phyloP scores from a whole-genome alignment of 1,284 basidiomycete species.

The Chiua sp. region DNA sequence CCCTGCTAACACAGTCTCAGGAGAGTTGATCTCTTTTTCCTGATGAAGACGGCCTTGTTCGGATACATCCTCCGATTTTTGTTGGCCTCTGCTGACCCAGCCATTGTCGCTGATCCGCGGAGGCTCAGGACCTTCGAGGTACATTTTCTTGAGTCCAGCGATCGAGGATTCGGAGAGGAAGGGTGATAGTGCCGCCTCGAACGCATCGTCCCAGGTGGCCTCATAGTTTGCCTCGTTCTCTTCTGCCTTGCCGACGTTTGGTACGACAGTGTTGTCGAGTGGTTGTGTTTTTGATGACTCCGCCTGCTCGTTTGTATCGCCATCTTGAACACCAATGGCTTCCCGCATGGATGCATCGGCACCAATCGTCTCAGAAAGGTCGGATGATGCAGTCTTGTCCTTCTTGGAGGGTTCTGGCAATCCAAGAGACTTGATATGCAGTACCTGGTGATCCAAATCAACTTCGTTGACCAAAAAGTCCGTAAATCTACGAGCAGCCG shows the following conservation, averaged over 20 bases:
- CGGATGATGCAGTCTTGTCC: slow-evolving; percentile 22
- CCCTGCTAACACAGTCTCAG: slow-evolving; percentile 41
- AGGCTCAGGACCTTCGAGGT: slow-evolving; percentile 76
- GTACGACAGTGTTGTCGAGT: background rate
- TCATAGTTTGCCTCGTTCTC: slow-evolving; percentile 33
- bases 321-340: slow-evolving; percentile 5
- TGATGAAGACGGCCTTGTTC: slow-evolving; percentile 23
- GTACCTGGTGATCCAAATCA: slow-evolving; percentile 75
- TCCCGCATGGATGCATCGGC: slow-evolving; percentile 4
- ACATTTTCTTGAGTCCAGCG: slow-evolving; percentile 70
- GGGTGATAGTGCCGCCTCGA: slow-evolving; percentile 58
- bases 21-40: slow-evolving; percentile 35
- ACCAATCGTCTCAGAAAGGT: slow-evolving; percentile 7
- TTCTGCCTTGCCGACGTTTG: slow-evolving; percentile 6
- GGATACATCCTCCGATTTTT: slow-evolving; percentile 34
- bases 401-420: slow-evolving; percentile 62
- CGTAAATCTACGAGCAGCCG: slow-evolving; percentile 71
- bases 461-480: slow-evolving; percentile 95
- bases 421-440: slow-evolving; percentile 79
- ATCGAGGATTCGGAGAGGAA: slow-evolving; percentile 71
- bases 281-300: slow-evolving; percentile 10
- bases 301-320: background rate
- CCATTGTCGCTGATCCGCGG: slow-evolving; percentile 70
- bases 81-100: slow-evolving; percentile 59
- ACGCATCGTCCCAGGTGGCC: slow-evolving; percentile 66